These are phyloP conservation scores for Kazachstania sp. DNA, from an alignment of 1,139 yeast species.

Conservation along the genomic window DNA sequence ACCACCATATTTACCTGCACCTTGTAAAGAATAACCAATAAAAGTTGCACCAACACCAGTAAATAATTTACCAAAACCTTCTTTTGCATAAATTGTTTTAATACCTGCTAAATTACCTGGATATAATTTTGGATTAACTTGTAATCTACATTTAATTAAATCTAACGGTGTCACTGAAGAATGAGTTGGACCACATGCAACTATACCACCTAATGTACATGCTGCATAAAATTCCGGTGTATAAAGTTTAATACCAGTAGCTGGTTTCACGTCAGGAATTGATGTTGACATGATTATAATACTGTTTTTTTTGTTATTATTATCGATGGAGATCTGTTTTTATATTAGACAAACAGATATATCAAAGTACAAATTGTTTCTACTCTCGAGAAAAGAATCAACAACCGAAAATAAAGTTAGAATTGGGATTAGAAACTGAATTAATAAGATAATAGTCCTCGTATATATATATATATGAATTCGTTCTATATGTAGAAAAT, in stretches of 20 bases:
- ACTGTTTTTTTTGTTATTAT: no score
- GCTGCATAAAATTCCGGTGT: constrained; percentile 69
- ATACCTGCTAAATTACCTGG: constrained; percentile 72
- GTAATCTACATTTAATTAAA: constrained; percentile 85
- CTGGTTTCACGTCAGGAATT: neutral
- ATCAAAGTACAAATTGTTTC: no score
- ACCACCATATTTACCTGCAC: constrained; percentile 94
- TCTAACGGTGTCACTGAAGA: constrained; percentile 88
- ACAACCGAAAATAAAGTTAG: no score
- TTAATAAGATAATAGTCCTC: no score
- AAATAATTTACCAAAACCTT: constrained; percentile 65
- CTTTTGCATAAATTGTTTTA: constrained; percentile 58
- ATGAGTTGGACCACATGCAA: constrained; percentile 95
- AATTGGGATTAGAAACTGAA: no score
- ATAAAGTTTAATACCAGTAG: constrained; percentile 35
- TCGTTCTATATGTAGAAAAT: no score
- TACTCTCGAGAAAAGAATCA: no score
- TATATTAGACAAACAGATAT: no score
- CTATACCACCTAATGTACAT: constrained; percentile 79
- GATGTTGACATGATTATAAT: neutral
- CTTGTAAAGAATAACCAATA: constrained; percentile 86
- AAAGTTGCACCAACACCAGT: constrained; percentile 89
- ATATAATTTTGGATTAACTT: constrained; percentile 67
- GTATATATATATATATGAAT: no score
- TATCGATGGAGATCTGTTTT: no score